phyloP scores from a whole-genome alignment of 257 asterid genomes.

The Solanum ossicruentum region DNA sequence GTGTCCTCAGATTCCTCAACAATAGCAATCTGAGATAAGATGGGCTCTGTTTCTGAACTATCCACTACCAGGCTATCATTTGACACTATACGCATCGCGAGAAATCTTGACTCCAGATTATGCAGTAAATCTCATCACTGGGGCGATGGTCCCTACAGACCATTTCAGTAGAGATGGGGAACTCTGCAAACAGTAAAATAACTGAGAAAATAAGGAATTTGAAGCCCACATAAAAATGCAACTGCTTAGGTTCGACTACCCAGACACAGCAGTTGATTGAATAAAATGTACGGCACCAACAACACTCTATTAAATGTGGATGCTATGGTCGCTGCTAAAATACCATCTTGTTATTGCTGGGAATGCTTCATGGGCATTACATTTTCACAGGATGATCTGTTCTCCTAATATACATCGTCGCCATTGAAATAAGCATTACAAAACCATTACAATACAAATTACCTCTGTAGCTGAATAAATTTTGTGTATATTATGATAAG shows the following conservation, averaged over 20 bases:
- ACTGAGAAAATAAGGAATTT: not conserved
- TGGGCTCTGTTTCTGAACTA: conserved; percentile 87
- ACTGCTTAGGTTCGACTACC: not conserved
- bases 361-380: conserved; percentile 34
- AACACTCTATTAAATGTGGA: not conserved
- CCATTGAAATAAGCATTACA: not conserved
- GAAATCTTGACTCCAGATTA: conserved; percentile 24
- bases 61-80: conserved; percentile 56
- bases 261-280: not conserved
- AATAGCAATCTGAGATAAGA: conserved; percentile 39
- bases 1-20: conserved; percentile 44
- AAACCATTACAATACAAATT: not conserved
- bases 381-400: conserved; percentile 26
- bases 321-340: not conserved
- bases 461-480: not conserved
- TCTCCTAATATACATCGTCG: not conserved
- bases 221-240: not conserved
- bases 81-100: conserved; percentile 59
- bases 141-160: conserved; percentile 12
- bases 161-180: conserved; percentile 24
- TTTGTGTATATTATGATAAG: not conserved
- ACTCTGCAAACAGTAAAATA: conserved; percentile 8
- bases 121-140: conserved; percentile 20
- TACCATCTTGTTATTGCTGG: not conserved
- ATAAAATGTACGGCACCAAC: not conserved